phyloP scores from a whole-genome alignment of 495 filamentous ascomycete species.

The Penicillium ucsense region DNA sequence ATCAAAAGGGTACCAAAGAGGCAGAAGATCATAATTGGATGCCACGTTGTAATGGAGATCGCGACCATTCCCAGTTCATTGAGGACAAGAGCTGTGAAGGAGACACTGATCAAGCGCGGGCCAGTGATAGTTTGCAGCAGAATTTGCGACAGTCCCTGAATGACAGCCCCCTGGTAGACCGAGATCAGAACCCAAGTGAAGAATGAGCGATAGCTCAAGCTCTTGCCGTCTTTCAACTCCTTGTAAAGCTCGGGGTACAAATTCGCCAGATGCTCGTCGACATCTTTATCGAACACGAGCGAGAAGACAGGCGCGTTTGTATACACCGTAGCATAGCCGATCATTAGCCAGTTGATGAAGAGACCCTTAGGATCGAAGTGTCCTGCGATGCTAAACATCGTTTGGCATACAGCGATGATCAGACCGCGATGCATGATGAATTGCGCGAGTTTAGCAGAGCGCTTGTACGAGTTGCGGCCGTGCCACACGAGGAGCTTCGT shows the following conservation, averaged over 20 bases:
- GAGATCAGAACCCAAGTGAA: constrained; percentile 95
- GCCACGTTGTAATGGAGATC: constrained; percentile 94
- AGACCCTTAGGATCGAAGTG: constrained; percentile 87
- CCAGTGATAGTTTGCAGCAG: constrained; percentile 63
- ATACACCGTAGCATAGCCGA: constrained; percentile 94
- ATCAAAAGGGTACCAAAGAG: constrained; percentile 71
- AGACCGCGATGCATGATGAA: constrained; percentile 98
- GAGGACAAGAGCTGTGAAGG: constrained; percentile 83
- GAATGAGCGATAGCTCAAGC: constrained; percentile 85
- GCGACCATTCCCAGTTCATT: constrained; percentile 98
- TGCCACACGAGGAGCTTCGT: constrained; percentile 98
- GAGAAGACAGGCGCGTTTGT: constrained; percentile 92
- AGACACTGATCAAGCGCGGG: constrained; percentile 74
- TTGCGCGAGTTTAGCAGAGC: constrained; percentile 88
- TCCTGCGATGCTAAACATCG: constrained; percentile 89
- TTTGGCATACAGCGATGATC: constrained; percentile 91
- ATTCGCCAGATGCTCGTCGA: constrained; percentile 85
- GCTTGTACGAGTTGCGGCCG: constrained; percentile 92
- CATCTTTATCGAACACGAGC: constrained; percentile 91
- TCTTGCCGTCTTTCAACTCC: constrained; percentile 76
- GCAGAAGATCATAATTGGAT: constrained; percentile 80
- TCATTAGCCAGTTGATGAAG: constrained; percentile 94
- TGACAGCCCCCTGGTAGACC: constrained; percentile 89
- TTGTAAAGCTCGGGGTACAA: constrained; percentile 97
- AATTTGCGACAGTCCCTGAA: constrained; percentile 86